A percentile compares a stretch with the other conserved stretches of the same genome.
phyloP scores from a whole-genome alignment of 225 moss, liverwort and hornwort genomes.

The Lunularia cruciata region DNA sequence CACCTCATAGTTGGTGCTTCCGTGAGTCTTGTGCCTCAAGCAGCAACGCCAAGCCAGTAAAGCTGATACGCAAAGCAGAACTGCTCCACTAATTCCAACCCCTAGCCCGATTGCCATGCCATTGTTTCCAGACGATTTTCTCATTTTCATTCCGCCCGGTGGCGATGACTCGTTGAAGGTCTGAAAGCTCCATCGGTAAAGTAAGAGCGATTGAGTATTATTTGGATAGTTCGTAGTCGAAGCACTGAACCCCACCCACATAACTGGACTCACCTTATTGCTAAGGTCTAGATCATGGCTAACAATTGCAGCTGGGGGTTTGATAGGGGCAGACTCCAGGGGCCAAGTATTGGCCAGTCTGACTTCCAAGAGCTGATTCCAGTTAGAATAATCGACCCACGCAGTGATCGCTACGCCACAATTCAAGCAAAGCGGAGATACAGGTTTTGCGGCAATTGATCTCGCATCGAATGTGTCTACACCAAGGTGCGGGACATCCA shows the following conservation, averaged over 20 bases:
- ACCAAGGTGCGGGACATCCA: conserved; percentile 1
- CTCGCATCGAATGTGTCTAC: conserved; percentile 12
- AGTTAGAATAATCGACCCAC: conserved; percentile 21
- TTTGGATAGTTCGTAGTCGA: conserved; percentile 6
- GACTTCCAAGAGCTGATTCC: conserved; percentile 11
- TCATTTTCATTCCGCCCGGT: conserved; percentile 2
- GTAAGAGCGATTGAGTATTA: not conserved
- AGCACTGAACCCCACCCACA: conserved; percentile 26
- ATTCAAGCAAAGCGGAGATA: conserved; percentile 1
- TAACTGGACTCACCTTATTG: not conserved
- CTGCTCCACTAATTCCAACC: not conserved
- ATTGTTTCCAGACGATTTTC: not conserved
- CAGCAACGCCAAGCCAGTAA: not conserved
- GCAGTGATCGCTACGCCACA: conserved; percentile 5
- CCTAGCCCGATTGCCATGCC: not conserved
- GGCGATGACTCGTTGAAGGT: conserved; percentile 17
- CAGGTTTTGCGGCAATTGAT: not conserved
- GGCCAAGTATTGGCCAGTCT: not conserved
- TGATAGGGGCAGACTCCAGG: not conserved
- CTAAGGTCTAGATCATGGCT: conserved; percentile 6
- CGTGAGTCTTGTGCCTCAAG: not conserved
- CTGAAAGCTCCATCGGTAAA: conserved; percentile 12
- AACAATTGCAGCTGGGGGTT: not conserved
- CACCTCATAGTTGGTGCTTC: not conserved
- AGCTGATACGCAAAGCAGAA: too few species aligned